Base-by-base conservation (phyloP, 164 flowering plant species). In the Stephania japonica region DNA sequence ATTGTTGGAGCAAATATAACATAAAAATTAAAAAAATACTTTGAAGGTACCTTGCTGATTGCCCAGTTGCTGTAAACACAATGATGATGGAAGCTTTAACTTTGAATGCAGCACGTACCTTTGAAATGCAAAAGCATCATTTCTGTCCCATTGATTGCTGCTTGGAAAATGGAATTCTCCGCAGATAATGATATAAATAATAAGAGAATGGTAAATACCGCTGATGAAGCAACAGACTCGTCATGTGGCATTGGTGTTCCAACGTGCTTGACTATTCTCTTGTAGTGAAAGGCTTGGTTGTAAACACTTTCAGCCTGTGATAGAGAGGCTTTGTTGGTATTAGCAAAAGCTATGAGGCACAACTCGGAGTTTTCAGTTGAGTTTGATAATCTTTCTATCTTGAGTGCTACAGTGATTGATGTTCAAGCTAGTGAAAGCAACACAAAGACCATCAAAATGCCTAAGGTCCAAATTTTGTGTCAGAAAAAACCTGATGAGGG, bases 191-290 rank as follows among this genome's bases (percentile, higher is more conserved):
- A 42, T 19, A 62, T 53, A 5, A 69, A 69, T 42, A 18, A 49
- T 44, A 73, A 16, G 4, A 44, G 42, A 73, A 7, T 62, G n/a
- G 65, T 25, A 21, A 50, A 42, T 86, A 86, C 89, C 86, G 86
- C 89, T 56, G 89, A 84, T 77, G 87, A 84, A 70, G 89, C 87
- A 75, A 86, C 86, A 27, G 87, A 80, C 79, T 86, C 89, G 26
- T 80, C 84, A 73, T 84, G 83, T 24, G 82, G 75, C 87, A 84
- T 81, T 43, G 86, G 85, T 68, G 83, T 86, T 77, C 82, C 81
- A 75, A 75, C 84, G 73, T 79, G 70, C 59, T 75, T 83, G 68
- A 53, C 59, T 53, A 81, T 76, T 75, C 75, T 80, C 77, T 83
- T 86, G 78, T 75, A 86, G 65, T 75, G 78, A 74, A 78, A 71